These are phyloP conservation scores for Xanthoconium stramineum DNA, from an alignment of 768 basidiomycete genomes.

Conservation along the genomic window DNA sequence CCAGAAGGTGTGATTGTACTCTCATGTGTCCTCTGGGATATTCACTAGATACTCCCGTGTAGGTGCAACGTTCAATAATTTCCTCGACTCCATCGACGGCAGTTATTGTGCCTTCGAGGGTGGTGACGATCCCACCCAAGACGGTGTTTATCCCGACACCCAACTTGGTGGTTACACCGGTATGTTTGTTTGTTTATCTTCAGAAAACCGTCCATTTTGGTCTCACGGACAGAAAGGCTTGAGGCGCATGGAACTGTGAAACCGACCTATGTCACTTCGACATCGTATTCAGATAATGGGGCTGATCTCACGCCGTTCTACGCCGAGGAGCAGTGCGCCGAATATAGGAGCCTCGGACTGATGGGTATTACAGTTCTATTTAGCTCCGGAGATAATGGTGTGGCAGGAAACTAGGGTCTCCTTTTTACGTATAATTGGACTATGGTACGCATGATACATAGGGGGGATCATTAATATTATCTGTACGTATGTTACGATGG, in stretches of 20 bases:
- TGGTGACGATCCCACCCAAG: constrained; percentile 30
- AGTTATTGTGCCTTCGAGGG: constrained; percentile 38
- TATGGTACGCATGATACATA: too few relatives aligned
- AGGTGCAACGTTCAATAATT: constrained; percentile 36
- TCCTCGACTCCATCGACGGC: constrained; percentile 38
- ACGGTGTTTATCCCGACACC: constrained; percentile 28
- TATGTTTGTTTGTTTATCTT: background rate
- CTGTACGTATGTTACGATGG: background rate
- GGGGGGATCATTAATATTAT: background rate
- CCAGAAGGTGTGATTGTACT: constrained; percentile 15
- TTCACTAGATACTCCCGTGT: background rate
- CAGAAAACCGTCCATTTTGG: background rate
- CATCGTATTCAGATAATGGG: constrained; percentile 42
- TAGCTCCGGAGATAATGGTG: constrained; percentile 32
- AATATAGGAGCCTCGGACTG: constrained; percentile 45
- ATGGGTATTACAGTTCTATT: constrained; percentile 37
- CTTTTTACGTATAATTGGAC: too few relatives aligned
- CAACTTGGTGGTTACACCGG: constrained; percentile 18
- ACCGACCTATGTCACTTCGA: constrained; percentile 41
- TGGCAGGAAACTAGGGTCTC: constrained; percentile 21
- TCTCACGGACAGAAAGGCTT: background rate
- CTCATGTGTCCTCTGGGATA: background rate
- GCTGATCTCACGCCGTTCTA: constrained; percentile 35
- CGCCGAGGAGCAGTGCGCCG: constrained; percentile 40
- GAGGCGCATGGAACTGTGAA: constrained; percentile 36